Evolutionary conservation across 805 yeast genomes (phyloP).

Genomic region (Lipomyces orientalis): DNA sequence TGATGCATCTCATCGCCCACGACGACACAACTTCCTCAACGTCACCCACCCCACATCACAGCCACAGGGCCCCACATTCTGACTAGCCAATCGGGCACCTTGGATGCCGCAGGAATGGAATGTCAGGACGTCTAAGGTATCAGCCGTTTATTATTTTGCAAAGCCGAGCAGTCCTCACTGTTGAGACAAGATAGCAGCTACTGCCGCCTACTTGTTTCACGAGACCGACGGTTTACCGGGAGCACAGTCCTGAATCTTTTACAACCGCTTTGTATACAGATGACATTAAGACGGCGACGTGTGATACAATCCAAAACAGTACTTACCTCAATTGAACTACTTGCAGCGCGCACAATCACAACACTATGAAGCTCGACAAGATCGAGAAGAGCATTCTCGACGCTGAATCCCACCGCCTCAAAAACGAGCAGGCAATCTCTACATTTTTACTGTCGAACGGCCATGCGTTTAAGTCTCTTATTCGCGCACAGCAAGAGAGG

Average conservation of each 20-base stretch:
- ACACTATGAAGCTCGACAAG: conserved; percentile 24
- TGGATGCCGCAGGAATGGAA: background rate
- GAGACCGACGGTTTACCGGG: background rate
- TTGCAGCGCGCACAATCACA: background rate
- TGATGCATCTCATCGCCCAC: background rate
- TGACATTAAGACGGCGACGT: background rate
- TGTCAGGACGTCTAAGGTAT: background rate
- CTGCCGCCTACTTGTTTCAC: no score
- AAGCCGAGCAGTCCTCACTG: background rate
- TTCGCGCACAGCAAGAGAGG: conserved; percentile 20
- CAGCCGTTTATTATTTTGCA: background rate
- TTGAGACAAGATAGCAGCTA: no score
- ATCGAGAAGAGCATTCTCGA: conserved; percentile 24
- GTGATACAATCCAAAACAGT: background rate
- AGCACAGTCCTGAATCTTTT: background rate
- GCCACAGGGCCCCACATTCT: background rate
- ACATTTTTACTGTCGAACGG: conserved; percentile 11
- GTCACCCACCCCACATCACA: background rate
- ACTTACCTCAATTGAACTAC: background rate
- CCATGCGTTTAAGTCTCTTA: conserved; percentile 11
- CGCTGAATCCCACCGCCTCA: conserved; percentile 27
- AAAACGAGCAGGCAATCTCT: conserved; percentile 22
- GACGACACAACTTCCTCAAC: background rate
- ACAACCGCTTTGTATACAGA: background rate
- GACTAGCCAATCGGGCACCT: background rate